Percentiles rank a stretch among this genome's conserved stretches.
These are phyloP conservation scores for Cutaneotrichosporon arboriforme DNA, from an alignment of 1,284 basidiomycete species.

Conservation along the genomic window DNA sequence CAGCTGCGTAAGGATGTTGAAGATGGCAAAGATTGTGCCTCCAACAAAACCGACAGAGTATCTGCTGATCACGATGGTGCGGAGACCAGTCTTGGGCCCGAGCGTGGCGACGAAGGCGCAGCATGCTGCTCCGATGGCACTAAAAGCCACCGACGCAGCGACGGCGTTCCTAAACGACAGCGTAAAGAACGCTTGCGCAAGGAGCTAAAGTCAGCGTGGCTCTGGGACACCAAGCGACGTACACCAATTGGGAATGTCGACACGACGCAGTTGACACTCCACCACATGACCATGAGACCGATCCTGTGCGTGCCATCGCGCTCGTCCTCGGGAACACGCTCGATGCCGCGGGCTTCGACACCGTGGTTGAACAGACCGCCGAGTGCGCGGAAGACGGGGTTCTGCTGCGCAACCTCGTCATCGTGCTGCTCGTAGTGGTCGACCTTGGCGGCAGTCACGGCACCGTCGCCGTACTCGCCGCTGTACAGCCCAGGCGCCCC, in stretches of 20 bases:
- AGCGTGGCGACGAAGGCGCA: slow-evolving; percentile 57
- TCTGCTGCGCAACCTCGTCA: slow-evolving; percentile 1
- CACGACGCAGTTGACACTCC: slow-evolving; percentile 46
- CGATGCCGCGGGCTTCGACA: slow-evolving; percentile 35
- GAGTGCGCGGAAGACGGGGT: slow-evolving; percentile 19
- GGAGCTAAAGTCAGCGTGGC: slow-evolving; percentile 34
- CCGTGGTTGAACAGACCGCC: slow-evolving; percentile 21
- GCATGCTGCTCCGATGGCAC: slow-evolving; percentile 41
- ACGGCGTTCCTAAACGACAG: slow-evolving; percentile 53
- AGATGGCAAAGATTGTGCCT: slow-evolving; percentile 55
- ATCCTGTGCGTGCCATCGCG: slow-evolving; percentile 22
- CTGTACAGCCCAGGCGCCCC: too few species aligned
- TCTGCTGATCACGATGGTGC: slow-evolving; percentile 55
- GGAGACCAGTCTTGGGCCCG: slow-evolving; percentile 59
- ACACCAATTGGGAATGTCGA: slow-evolving; percentile 57
- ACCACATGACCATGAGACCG: slow-evolving; percentile 32
- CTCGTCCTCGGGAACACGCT: slow-evolving; percentile 31
- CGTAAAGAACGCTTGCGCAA: slow-evolving; percentile 55
- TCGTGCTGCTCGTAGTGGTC: background rate
- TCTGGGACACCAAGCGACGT: slow-evolving; percentile 6
- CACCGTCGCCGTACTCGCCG: too few species aligned
- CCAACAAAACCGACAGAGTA: slow-evolving; percentile 57
- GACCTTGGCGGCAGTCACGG: too few species aligned
- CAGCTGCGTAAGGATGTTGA: slow-evolving; percentile 58
- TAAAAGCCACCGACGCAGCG: slow-evolving; percentile 43